Percentiles rank a stretch among this genome's conserved stretches.
These are phyloP conservation scores for Schwanniomyces pseudopolymorphus DNA, from an alignment of 805 yeast genomes.

Conservation along the genomic window DNA sequence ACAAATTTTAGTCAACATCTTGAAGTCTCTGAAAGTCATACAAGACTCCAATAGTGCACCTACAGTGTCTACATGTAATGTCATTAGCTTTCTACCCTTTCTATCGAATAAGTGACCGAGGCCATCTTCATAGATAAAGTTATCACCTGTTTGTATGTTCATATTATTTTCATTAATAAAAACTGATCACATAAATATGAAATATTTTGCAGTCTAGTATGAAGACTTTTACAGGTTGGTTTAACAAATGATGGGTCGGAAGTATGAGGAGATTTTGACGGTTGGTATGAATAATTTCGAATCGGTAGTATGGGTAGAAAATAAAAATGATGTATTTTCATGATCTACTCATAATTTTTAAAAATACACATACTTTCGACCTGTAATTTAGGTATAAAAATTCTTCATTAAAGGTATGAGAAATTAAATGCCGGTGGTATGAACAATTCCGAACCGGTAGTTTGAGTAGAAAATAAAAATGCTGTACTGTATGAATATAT, in stretches of 20 bases:
- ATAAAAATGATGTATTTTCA: too few relatives aligned
- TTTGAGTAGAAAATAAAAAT: not conserved
- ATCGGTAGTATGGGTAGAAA: too few relatives aligned
- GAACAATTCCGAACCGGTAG: not conserved
- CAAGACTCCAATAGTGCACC: not conserved
- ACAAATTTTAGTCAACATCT: not conserved
- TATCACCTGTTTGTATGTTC: not conserved
- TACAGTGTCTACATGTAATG: not conserved
- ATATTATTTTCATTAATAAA: not conserved
- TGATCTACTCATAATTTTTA: too few relatives aligned
- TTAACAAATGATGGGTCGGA: not conserved
- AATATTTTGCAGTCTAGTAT: not conserved
- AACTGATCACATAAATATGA: not conserved
- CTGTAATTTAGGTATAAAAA: not conserved
- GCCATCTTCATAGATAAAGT: not conserved
- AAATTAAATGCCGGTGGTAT: not conserved
- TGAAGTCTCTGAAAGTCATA: constrained; percentile 1
- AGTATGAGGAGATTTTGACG: not conserved
- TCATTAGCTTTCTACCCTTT: not conserved
- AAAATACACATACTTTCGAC: too few relatives aligned
- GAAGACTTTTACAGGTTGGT: not conserved
- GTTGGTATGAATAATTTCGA: not conserved
- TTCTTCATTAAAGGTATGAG: not conserved
- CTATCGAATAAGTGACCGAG: not conserved
- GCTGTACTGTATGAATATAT: too few relatives aligned